Base-by-base conservation (phyloP, 352 stramenopile species). In the Phytophthora cajani region DNA sequence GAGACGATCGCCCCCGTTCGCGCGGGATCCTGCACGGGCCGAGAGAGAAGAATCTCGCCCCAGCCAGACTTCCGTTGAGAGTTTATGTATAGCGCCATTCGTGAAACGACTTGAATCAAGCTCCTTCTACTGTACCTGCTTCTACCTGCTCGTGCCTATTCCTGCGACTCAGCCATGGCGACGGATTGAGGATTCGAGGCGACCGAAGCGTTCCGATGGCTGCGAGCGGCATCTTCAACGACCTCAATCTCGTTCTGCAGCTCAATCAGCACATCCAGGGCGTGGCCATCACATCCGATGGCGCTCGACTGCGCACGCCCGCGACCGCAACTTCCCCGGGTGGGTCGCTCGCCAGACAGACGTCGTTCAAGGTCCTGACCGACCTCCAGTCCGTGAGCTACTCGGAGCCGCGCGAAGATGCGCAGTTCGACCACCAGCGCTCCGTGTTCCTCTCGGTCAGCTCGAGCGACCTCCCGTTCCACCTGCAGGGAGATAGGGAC, bases 351-450 rank as follows among this genome's bases (percentile, higher is more conserved):
- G 50, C 60, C 19, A 75, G 79, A 32, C 74, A 87, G 51, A 81
- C 85, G 16, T 91, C 85, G 16, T 90, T 94, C 75, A 76, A 92
- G 42, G 81, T 90, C n/a, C 83, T 94, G n/a, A 79, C 79, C 1
- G 78, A 91, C 42, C 74, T 94, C 42, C 68, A 79, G 42, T 69
- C 74, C 14, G 67, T 94, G 14, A 70, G 69, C 21, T 84, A 74
- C 23, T 71, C 66, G 1, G 78, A 88, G 25, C 44, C 75, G 11
- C 74, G 84, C 49, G 68, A 79, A 40, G 79, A 90, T 40, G 76
- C 83, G 14, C 82, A 88, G 62, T 94, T 94, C 36, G 85, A 93
- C 19, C 86, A 93, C 66, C 83, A 94, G 62, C 77, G 80, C 7
- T 64, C 69, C 3, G 55, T 58, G 3, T 81, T 88, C 57, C 52